These are phyloP conservation scores for Suhomyces yuchorum DNA, from an alignment of 1,139 yeast genomes.

Conservation along the genomic window DNA sequence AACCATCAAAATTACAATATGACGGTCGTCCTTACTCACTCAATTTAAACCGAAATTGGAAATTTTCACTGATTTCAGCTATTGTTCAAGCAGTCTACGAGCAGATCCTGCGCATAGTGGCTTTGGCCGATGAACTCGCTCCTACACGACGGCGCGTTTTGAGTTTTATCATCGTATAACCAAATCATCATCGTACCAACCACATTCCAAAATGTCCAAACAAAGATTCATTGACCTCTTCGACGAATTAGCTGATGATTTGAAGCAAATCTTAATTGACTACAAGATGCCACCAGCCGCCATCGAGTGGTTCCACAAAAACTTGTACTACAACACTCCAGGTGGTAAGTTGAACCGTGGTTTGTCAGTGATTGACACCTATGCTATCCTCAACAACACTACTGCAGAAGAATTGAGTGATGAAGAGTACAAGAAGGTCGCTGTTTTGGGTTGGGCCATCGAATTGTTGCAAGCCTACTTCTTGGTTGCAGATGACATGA, in stretches of 20 bases:
- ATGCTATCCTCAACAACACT: constrained; percentile 71
- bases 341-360: constrained; percentile 99
- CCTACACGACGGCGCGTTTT: constrained; percentile 2
- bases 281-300: constrained; percentile 90
- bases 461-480: constrained; percentile 96
- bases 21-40: no score
- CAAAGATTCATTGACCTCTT: constrained; percentile 72
- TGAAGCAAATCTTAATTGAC: constrained; percentile 58
- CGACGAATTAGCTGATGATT: constrained; percentile 74
- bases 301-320: constrained; percentile 77
- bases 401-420: constrained; percentile 57
- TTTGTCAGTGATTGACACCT: constrained; percentile 90
- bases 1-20: no score
- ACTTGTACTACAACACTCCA: constrained; percentile 83
- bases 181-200: not conserved
- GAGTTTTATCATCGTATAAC: constrained; percentile 5
- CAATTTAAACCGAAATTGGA: no score
- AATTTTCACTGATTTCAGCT: no score
- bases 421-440: constrained; percentile 79
- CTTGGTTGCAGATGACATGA: constrained; percentile 97
- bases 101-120: not conserved
- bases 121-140: not conserved
- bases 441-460: constrained; percentile 93
- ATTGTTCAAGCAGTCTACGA: not conserved
- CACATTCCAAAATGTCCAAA: constrained; percentile 9